Base-by-base conservation (phyloP, 2,329 filamentous ascomycete species). In the Talaromyces verruculosus region DNA sequence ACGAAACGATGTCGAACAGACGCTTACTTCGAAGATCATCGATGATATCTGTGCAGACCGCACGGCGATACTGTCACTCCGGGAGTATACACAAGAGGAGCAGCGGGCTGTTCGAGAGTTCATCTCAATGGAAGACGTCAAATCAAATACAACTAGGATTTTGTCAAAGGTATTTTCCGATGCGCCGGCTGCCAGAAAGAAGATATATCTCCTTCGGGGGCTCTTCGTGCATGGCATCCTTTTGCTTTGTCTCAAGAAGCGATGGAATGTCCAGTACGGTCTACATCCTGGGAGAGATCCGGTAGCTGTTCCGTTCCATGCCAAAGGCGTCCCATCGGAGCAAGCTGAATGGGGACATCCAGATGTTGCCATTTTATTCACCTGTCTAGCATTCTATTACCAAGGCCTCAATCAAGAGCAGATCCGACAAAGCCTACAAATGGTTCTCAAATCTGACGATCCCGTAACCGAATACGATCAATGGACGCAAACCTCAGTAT, bases 271-370 rank as follows among this genome's bases (percentile, higher is more conserved):
- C 0, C 81, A 87, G 51, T 93, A 89, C 57, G 87, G 87, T 0
- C 75, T 89, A 0, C 82, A 88, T 68, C 82, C 84, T 0, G 55
- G 67, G 0, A 81, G 89, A 25, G 71, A 73, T 30, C 72, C 72
- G 0, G 71, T 77, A 5, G 88, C 89, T 0, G 89, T 92, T 0
- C 89, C 89, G 0, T 92, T 84, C 59, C 81, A 85, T 11, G 87
- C 87, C 0, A 91, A 92, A 65, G 89, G 89, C 2, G 79, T 83
- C 0, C 89, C 89, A 0, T 84, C 83, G 0, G 83, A 85, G 0
- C 82, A 86, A 5, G 85, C 88, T 0, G 89, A 92, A 69, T 92
- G 85, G 71, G 86, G 87, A 0, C 89, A 92, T 68, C 88, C 89
- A 0, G 85, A 92, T 69, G 87, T 90, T 0, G 82, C 85, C 0